Evolutionary conservation across 345 rosid species (phyloP), one percentile per base, ranked within the genome.

Genomic region (Tarenaya hassleriana): DNA sequence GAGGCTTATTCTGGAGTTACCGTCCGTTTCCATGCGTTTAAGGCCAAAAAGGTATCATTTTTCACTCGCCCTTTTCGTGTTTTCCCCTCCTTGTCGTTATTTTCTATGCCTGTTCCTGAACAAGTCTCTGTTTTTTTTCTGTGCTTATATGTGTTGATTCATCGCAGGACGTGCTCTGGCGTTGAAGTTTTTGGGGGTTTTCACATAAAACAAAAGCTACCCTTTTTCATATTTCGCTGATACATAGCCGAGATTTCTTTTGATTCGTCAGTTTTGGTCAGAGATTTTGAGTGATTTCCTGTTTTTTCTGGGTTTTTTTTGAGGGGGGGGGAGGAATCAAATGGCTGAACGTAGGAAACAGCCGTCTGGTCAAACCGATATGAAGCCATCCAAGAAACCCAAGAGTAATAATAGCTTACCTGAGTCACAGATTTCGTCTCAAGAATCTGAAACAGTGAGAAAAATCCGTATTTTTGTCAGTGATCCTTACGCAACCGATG

Each of bases 1-100:
- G 86, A 68, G 86, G 40, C 65, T 64, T 62, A 59, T 58, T 54
- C 84, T 75, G 52, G 72, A 66, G 62, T 69, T 53, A 18, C 66
- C 71, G 14, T 50, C 76, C 50, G 61, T 71, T 81, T 92, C 97
- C 86, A 92, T 92, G 97, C 88, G 82, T 77, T 86, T 88, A 83
- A 74, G 79, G 33, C 69, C 83, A 13, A 80, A 63, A 69, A 80
- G 88, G 98, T 81, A 47, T 46, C 48, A 16, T 32, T n/a, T 51
- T 21, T 52, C 14, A 21, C n/a, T n/a, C n/a, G n/a, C n/a, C n/a
- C n/a, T n/a, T n/a, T n/a, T n/a, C n/a, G 7, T 2, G 2, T 24
- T 0, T 13, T 3, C 3, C 29, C 5, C 5, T 24, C 29, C 29
- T 0, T 4, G 3, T 10, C 19, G 15, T 16, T 7, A 59, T 19